Evolutionary conservation across 257 asterid species (phyloP), one percentile per base, ranked within the genome.

Genomic region (Solanum tarapatanum): DNA sequence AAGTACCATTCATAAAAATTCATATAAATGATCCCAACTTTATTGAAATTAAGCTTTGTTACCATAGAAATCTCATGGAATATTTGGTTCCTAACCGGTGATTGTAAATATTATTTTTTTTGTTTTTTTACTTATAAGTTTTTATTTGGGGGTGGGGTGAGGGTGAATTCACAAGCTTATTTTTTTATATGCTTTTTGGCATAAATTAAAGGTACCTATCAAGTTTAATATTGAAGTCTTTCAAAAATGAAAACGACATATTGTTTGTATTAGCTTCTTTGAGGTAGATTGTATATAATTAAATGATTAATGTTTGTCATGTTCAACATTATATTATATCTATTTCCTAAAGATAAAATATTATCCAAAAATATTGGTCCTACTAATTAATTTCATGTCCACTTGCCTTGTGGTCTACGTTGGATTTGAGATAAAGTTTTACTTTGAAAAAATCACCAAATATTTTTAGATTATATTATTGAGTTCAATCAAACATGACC

Each of bases 401-500:
- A 83, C 87, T 85, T 73, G 88, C 77, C 70, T 88, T 26, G 37
- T 69, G n/a, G 51, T 86, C 84, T 37, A 86, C 84, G 60, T 85
- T 76, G 58, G 84, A 33, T 28, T 80, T 60, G 30, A 66, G 19
- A 82, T 76, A 26, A 82, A 75, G 36, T 36, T 79, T 66, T 32
- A 72, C 76, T 11, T 33, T 85, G 75, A 84, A 86, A 60, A 36
- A 41, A 24, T 69, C 8, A 10, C 26, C 26, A 84, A 84, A 84
- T n/a, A 17, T 24, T 64, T 26, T 35, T 24, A 4, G 76, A 82
- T 48, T 13, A 82, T 51, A 80, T 79, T 55, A 80, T 70, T 88
- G 76, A 86, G 84, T 82, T 37, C 48, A 86, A 83, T 87, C 91
- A 89, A 86, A 39, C 21, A 87, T 51, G 86, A 82, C 84, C 91